Evolutionary conservation across 306 rosid species (phyloP), one percentile per base, ranked within the genome.

Genomic region (Lathyrus oleraceus): DNA sequence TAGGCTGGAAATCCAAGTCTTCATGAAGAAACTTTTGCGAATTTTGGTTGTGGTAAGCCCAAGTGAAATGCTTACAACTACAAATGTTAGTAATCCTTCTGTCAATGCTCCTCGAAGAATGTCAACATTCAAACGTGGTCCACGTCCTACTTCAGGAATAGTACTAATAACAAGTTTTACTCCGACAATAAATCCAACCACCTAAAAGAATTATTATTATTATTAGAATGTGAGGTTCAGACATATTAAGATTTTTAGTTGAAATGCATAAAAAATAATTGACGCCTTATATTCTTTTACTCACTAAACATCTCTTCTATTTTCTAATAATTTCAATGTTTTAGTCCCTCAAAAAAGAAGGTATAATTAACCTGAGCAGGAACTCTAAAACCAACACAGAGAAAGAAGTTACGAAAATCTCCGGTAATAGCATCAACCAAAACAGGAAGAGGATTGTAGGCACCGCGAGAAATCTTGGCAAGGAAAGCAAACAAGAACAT

Each of bases 1-100:
- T 81, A 90, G 76, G 76, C 97, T 88, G 62, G 96, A 87, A 74
- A 94, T 94, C 98, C 98, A 94, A 40, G 97, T 94, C 85, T 90
- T 94, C 87, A 70, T 88, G 87, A 87, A 81, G 85, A 88, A 94
- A 72, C 70, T 82, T 69, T 75, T 87, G 2, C 77, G 83, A 48
- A 88, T 60, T 75, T 84, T 94, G 20, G 51, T 19, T 42, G 57
- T 70, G 30, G 86, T 32, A 12, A 94, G 92, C 30, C 79, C 88
- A 2, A 84, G 97, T 5, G 94, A 90, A 65, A 94, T 82, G 5
- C 35, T 72, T 28, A 88, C 96, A 59, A 88, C 82, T 20, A 76
- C 73, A 65, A 81, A 94, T 13, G 98, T 75, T 27, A 94, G 85
- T 43, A 94, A 14, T 27, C 98, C 97, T 83, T 94, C 92, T 6